A percentile compares a stretch with the other conserved stretches of the same genome.
These are phyloP conservation scores for Botryotinia globosa DNA, from an alignment of 2,329 filamentous ascomycete species.

Conservation along the genomic window DNA sequence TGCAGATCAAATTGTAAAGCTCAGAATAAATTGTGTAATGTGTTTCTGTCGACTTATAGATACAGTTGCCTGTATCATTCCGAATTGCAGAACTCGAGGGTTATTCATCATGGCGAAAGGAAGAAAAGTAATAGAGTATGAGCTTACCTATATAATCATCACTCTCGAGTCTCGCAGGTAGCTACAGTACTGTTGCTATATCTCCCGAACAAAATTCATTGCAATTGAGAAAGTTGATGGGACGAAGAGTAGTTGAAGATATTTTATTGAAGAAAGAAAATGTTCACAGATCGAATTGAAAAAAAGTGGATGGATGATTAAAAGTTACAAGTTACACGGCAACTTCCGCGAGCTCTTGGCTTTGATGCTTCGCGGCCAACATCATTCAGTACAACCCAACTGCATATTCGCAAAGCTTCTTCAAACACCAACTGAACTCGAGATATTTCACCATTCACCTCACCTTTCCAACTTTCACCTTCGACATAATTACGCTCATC, in stretches of 20 bases:
- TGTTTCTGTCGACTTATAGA: conserved; percentile 34
- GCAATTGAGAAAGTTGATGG: background rate
- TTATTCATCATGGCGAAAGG: conserved; percentile 31
- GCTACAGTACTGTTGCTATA: background rate
- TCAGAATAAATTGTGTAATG: conserved; percentile 33
- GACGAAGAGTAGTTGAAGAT: background rate
- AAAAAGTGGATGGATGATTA: background rate
- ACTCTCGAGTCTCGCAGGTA: background rate
- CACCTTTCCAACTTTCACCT: background rate
- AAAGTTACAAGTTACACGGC: background rate
- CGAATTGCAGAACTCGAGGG: conserved; percentile 38
- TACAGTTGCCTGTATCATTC: conserved; percentile 26
- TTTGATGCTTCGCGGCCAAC: background rate
- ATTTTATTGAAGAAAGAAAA: background rate
- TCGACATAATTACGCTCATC: background rate
- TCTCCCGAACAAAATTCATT: background rate
- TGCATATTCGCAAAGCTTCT: conserved; percentile 2
- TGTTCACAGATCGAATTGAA: background rate
- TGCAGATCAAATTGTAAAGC: background rate
- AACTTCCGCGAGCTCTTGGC: conserved; percentile 6
- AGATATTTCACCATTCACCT: background rate
- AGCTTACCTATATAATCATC: conserved; percentile 7
- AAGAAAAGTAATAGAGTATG: background rate
- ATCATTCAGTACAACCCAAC: background rate
- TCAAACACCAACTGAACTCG: background rate